Evolutionary conservation across 257 asterid species (phyloP).

Genomic region (Nicotiana obtusifolia): DNA sequence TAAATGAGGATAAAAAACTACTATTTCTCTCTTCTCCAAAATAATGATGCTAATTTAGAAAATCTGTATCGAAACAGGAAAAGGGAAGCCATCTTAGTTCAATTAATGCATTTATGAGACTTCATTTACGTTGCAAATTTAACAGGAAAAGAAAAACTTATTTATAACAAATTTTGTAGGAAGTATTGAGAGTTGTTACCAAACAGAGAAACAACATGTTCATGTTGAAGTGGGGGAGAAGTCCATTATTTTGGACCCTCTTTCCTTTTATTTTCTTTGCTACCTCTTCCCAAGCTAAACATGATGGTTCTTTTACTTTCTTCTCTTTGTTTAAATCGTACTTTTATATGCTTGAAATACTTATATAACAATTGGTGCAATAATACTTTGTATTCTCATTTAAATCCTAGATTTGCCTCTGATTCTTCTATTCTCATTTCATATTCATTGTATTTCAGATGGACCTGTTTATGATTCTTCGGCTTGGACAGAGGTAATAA

Average conservation of each 20-base stretch:
- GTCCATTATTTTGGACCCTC: not conserved
- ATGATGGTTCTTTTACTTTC: not conserved
- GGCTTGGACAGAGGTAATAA: constrained; percentile 28
- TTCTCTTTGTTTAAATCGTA: not conserved
- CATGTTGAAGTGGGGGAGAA: not conserved
- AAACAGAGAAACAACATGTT: not conserved
- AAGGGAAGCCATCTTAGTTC: not conserved
- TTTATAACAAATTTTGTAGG: not conserved
- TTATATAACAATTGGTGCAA: not conserved
- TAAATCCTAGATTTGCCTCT: not conserved
- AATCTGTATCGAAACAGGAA: not conserved
- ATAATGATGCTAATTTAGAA: not conserved
- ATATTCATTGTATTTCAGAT: constrained; percentile 8
- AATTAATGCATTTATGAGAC: not conserved
- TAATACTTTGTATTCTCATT: not conserved
- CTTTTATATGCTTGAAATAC: not conserved
- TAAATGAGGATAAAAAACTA: not conserved
- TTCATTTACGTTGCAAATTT: not conserved
- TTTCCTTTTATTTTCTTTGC: not conserved
- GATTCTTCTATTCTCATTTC: not conserved
- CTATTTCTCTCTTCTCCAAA: not conserved
- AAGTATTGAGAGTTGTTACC: not conserved
- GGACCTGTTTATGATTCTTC: constrained; percentile 24
- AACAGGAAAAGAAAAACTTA: not conserved
- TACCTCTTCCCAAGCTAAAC: not conserved